Percentiles rank a stretch among this genome's conserved stretches.
Conservation (phyloP, 306 rosid genomes). For the Cotoneaster glaucophyllus region DNA sequence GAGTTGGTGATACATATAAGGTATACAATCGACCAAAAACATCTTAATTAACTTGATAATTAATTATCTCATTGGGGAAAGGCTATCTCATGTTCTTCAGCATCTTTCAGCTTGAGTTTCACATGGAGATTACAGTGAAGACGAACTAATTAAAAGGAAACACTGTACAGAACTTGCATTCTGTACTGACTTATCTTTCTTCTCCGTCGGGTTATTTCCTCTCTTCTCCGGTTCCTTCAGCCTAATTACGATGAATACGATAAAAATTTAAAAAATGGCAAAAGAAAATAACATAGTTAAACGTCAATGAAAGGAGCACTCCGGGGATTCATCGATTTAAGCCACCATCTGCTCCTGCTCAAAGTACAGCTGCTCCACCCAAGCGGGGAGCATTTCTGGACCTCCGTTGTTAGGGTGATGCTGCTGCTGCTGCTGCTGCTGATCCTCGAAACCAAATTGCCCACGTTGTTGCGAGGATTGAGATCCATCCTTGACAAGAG, state of each 20-base stretch:
- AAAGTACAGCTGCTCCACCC: slow-evolving; percentile 61
- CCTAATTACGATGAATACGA: slow-evolving; percentile 33
- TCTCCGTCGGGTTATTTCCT: background rate
- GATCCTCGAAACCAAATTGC: slow-evolving; percentile 30
- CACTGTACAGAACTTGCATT: slow-evolving; percentile 37
- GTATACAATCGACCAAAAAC: background rate
- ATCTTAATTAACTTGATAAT: background rate
- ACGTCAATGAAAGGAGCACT: slow-evolving; percentile 13
- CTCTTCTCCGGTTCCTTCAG: slow-evolving; percentile 21
- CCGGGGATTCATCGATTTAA: slow-evolving; percentile 12
- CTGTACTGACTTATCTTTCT: slow-evolving; percentile 21
- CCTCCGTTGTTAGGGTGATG: slow-evolving; percentile 38
- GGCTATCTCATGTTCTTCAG: background rate
- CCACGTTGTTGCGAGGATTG: slow-evolving; percentile 22
- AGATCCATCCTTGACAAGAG: slow-evolving; percentile 57
- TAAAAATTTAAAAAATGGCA: slow-evolving; percentile 29
- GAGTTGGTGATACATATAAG: background rate
- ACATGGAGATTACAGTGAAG: slow-evolving; percentile 8
- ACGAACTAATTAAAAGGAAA: background rate
- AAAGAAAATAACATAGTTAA: slow-evolving; percentile 26
- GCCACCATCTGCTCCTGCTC: slow-evolving; percentile 73
- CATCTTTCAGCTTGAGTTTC: slow-evolving; percentile 8
- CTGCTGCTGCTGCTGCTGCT: slow-evolving; percentile 46
- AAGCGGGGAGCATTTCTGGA: slow-evolving; percentile 37
- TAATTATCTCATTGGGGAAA: background rate